Base-by-base conservation (phyloP, 2,329 filamentous ascomycete species). In the Xylaria sp. region DNA sequence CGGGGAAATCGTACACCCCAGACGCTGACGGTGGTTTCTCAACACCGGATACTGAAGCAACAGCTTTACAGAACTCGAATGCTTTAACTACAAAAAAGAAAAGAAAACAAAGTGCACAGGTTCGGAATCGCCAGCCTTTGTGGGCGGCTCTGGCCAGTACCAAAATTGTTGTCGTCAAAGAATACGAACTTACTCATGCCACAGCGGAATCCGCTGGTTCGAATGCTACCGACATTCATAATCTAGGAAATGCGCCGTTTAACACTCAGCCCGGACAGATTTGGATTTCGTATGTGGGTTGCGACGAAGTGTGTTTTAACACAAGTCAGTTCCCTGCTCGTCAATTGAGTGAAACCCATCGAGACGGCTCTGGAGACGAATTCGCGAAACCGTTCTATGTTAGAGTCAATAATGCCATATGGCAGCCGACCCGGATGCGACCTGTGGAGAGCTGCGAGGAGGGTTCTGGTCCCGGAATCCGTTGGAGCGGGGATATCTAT, bases 111-210 rank as follows among this genome's bases (percentile, higher is more conserved):
- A 95, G 93, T 77, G 94, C 93, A 67, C 93, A 96, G 80, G 93
- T 97, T 73, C 88, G 94, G 80, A 93, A 93, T 79, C 90, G 93
- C 77, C 94, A 97, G 82, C 94, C 94, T 58, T 88, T 97, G 72
- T 97, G 94, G 94, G 93, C 94, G 72, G 94, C 94, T 57, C 88
- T 97, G 74, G 94, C 94, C 60, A 97, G 93, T 82, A 97, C 94
- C 77, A 97, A 97, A 85, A 94, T 97, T 79, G 95, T 96, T 75
- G 93, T 97, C 82, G 90, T 97, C 77, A 96, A 97, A 83, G 94
- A 94, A 81, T 93, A 93, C 75, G 92, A 94, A 81, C 88, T 97
- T 78, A 95, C 92, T 73, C 90, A 92, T 78, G 89, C 90, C 66
- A 87, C 91, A 68, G 88, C 88, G 64, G 92, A 94, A 81, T 91